Conservation (phyloP, 805 yeast genomes). For the Lachancea lanzarotensis region DNA sequence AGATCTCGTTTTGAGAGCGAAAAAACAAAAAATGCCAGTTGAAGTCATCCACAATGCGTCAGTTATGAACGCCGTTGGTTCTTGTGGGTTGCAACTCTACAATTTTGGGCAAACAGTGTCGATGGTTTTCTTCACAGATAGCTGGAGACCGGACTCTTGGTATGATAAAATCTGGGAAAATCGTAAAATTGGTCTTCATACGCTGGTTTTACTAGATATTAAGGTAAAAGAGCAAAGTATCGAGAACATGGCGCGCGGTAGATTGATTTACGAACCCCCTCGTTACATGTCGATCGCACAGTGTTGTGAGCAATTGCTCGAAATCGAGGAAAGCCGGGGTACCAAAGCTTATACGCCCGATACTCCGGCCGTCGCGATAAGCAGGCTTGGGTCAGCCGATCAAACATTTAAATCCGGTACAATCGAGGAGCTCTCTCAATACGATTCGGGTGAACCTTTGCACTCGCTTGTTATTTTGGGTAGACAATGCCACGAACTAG, state of each 20-base stretch:
- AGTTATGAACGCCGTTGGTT: constrained; percentile 97
- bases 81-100: constrained; percentile 92
- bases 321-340: constrained; percentile 71
- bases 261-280: constrained; percentile 91
- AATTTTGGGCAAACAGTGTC: constrained; percentile 98
- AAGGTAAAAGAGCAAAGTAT: constrained; percentile 95
- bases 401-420: constrained; percentile 85
- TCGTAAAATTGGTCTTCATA: constrained; percentile 84
- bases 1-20: constrained; percentile 85
- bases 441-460: constrained; percentile 90
- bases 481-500: constrained; percentile 89
- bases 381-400: constrained; percentile 80
- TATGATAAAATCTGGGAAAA: constrained; percentile 86
- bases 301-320: constrained; percentile 82
- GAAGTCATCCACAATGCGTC: constrained; percentile 92
- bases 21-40: constrained; percentile 70
- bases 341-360: constrained; percentile 75
- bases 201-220: constrained; percentile 80
- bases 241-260: constrained; percentile 89
- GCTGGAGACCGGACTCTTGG: constrained; percentile 95
- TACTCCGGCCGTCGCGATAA: constrained; percentile 91
- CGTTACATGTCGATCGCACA: constrained; percentile 90
- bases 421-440: constrained; percentile 63
- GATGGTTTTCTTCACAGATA: constrained; percentile 88
- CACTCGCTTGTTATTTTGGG: constrained; percentile 90